Evolutionary conservation across 257 asterid genomes (phyloP).

Genomic region (Primulina huaijiensis): DNA sequence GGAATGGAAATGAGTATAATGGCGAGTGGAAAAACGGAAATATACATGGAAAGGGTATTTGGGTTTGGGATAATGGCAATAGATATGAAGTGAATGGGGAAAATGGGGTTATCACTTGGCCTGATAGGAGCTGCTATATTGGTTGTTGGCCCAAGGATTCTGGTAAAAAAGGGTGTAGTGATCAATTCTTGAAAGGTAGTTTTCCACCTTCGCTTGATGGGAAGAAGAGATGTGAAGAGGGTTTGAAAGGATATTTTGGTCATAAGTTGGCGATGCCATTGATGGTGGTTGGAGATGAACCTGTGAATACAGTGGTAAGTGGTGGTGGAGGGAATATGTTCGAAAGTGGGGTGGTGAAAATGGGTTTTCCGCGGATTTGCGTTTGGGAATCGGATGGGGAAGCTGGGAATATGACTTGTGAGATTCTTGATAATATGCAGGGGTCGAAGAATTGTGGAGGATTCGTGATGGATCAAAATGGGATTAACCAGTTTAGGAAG

Average conservation of each 20-base stretch:
- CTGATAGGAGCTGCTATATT: constrained; percentile 60
- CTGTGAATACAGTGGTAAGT: constrained; percentile 23
- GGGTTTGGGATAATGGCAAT: constrained; percentile 50
- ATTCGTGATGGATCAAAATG: constrained; percentile 30
- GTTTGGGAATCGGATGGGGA: constrained; percentile 61
- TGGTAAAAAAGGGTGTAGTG: constrained; percentile 9
- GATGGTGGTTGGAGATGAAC: constrained; percentile 45
- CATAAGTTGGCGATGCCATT: constrained; percentile 40
- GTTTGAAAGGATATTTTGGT: constrained; percentile 32
- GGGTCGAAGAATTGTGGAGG: constrained; percentile 42
- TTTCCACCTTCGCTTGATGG: constrained; percentile 40
- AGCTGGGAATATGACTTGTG: constrained; percentile 58
- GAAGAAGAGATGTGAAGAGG: constrained; percentile 24
- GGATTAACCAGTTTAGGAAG: constrained; percentile 46
- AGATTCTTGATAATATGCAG: constrained; percentile 49
- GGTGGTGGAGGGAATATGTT: constrained; percentile 43
- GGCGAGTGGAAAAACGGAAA: constrained; percentile 58
- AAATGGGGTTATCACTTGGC: constrained; percentile 58
- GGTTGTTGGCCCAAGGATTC: constrained; percentile 48
- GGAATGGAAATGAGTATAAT: constrained; percentile 52
- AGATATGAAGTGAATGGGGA: constrained; percentile 64
- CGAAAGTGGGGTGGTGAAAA: constrained; percentile 30
- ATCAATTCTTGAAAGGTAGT: constrained; percentile 40
- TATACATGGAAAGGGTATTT: constrained; percentile 51
- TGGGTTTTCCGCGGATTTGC: constrained; percentile 49